phyloP scores from a whole-genome alignment of 2,329 filamentous ascomycete species.

The Botrytis pseudocinerea region DNA sequence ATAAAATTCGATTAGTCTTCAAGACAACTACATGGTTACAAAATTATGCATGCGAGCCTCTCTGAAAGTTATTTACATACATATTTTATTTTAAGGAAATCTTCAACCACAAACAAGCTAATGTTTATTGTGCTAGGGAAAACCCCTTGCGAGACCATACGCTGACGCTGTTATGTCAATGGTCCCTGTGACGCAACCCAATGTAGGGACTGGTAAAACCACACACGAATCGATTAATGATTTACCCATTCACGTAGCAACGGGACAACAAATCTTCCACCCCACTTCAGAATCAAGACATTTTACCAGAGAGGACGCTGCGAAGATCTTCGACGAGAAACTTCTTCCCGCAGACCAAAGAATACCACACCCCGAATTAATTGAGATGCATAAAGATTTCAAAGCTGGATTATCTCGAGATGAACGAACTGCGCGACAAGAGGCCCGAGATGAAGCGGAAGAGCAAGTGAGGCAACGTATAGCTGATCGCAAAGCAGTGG shows the following conservation, averaged over 20 bases:
- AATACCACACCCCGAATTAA: slow-evolving; percentile 63
- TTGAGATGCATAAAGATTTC: slow-evolving; percentile 54
- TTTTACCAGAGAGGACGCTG: slow-evolving; percentile 66
- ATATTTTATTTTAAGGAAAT: slow-evolving; percentile 24
- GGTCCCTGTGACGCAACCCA: slow-evolving; percentile 72
- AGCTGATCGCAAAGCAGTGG: slow-evolving; percentile 42
- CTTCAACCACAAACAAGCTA: slow-evolving; percentile 29
- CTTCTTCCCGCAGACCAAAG: slow-evolving; percentile 62
- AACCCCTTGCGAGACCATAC: slow-evolving; percentile 75
- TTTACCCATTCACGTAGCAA: slow-evolving; percentile 61
- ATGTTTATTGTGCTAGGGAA: slow-evolving; percentile 56
- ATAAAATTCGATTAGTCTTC: slow-evolving; percentile 97
- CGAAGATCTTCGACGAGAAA: slow-evolving; percentile 60
- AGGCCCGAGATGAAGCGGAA: slow-evolving; percentile 43
- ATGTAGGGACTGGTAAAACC: slow-evolving; percentile 51
- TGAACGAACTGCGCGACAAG: slow-evolving; percentile 36
- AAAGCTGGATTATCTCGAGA: slow-evolving; percentile 42
- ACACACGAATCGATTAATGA: slow-evolving; percentile 65
- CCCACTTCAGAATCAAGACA: slow-evolving; percentile 63
- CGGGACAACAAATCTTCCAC: slow-evolving; percentile 64
- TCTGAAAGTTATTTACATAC: slow-evolving; percentile 55
- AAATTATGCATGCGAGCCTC: slow-evolving; percentile 71
- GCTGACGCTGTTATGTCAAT: slow-evolving; percentile 73
- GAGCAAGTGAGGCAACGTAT: slow-evolving; percentile 47
- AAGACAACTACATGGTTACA: slow-evolving; percentile 95